These are phyloP conservation scores for Pythium folliculosum DNA, from an alignment of 352 stramenopile species.

Conservation along the genomic window DNA sequence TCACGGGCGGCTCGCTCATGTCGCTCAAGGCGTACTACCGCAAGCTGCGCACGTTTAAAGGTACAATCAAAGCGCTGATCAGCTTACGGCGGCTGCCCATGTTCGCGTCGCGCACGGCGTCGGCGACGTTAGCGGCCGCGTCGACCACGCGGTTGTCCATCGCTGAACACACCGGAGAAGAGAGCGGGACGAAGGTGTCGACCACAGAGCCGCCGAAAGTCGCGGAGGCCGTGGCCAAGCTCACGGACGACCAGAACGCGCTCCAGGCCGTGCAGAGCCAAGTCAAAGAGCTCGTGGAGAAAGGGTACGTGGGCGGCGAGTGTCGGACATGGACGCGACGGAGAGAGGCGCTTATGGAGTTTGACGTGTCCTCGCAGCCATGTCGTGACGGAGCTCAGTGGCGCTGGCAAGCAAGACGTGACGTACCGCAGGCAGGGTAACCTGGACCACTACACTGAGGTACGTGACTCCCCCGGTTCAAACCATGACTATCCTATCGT, in stretches of 20 bases:
- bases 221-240: conserved; percentile 37
- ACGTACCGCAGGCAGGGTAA: conserved; percentile 72
- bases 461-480: too few relatives aligned
- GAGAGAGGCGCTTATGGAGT: not conserved
- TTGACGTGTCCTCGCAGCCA: conserved; percentile 36
- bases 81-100: conserved; percentile 42
- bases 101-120: conserved; percentile 3
- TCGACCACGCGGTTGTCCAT: not conserved
- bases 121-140: not conserved
- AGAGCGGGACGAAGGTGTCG: not conserved
- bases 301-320: conserved; percentile 46
- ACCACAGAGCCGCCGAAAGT: conserved; percentile 9
- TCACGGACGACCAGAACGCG: conserved; percentile 41
- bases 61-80: conserved; percentile 66
- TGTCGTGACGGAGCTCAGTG: conserved; percentile 54
- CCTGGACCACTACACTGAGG: conserved; percentile 73
- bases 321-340: too few relatives aligned
- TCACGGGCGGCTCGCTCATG: conserved; percentile 42
- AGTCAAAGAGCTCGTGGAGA: conserved; percentile 62
- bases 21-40: conserved; percentile 71
- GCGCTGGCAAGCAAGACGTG: conserved; percentile 31
- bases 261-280: conserved; percentile 47
- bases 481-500: too few relatives aligned
- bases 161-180: not conserved
- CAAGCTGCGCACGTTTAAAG: conserved; percentile 71